Evolutionary conservation across 2,329 filamentous ascomycete species (phyloP).

Genomic region (Diaporthe amygdali): DNA sequence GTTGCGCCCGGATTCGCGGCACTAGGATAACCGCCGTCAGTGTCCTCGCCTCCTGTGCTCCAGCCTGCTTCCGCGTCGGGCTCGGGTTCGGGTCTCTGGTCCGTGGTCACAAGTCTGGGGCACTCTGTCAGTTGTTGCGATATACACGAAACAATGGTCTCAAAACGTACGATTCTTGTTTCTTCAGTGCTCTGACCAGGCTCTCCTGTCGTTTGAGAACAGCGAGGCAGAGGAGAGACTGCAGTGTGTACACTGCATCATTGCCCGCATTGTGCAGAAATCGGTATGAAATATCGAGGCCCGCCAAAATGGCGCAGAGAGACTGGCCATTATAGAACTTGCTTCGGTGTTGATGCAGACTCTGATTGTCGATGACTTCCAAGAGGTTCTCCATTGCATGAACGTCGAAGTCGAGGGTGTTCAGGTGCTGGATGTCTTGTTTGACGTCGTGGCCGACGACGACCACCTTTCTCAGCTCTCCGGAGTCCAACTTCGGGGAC

Average conservation of each 20-base stretch:
- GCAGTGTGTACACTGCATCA: slow-evolving; percentile 81
- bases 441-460: slow-evolving; percentile 79
- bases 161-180: slow-evolving; percentile 5
- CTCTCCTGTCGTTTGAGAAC: slow-evolving; percentile 39
- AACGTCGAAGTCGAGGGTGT: slow-evolving; percentile 67
- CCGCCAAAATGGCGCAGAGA: slow-evolving; percentile 65
- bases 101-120: neutral
- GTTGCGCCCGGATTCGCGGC: neutral
- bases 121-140: neutral
- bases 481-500: slow-evolving; percentile 27
- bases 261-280: slow-evolving; percentile 89
- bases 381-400: slow-evolving; percentile 57
- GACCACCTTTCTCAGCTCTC: slow-evolving; percentile 56
- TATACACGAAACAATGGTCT: neutral
- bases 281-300: slow-evolving; percentile 66
- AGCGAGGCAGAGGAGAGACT: slow-evolving; percentile 71
- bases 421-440: slow-evolving; percentile 73
- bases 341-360: slow-evolving; percentile 70
- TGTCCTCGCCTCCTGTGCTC: slow-evolving; percentile 36
- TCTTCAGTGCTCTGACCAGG: slow-evolving; percentile 24
- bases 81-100: slow-evolving; percentile 28
- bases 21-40: slow-evolving; percentile 35
- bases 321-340: slow-evolving; percentile 57
- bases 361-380: slow-evolving; percentile 75
- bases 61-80: slow-evolving; percentile 34